A percentile compares a stretch with the other conserved stretches of the same genome.
Evolutionary conservation across 2,329 filamentous ascomycete species (phyloP).

Genomic region (Fusarium transvaalense): DNA sequence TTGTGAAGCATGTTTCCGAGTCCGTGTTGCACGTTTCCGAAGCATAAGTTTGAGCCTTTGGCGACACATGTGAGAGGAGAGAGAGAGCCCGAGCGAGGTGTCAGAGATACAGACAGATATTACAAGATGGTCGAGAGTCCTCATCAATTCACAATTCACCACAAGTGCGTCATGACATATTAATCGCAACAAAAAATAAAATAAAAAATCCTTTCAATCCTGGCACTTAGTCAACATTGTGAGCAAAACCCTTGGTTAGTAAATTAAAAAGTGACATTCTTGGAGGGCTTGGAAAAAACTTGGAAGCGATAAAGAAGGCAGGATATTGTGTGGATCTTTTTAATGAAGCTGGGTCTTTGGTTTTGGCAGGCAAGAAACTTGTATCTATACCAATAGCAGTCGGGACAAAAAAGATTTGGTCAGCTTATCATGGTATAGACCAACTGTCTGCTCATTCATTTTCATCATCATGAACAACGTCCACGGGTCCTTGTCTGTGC

Average conservation of each 20-base stretch:
- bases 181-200: neutral
- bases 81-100: neutral
- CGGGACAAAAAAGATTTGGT: neutral
- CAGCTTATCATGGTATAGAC: neutral
- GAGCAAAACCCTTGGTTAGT: neutral
- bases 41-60: constrained; percentile 4
- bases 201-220: neutral
- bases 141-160: neutral
- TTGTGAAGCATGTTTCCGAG: neutral
- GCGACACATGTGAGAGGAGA: constrained; percentile 1
- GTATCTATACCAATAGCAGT: neutral
- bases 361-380: neutral
- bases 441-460: neutral
- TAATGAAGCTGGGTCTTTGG: constrained; percentile 6
- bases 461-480: neutral
- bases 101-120: neutral
- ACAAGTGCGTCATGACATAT: neutral
- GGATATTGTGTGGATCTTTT: constrained; percentile 32
- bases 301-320: constrained; percentile 14
- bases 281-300: constrained; percentile 24
- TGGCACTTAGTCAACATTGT: too few relatives aligned
- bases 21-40: constrained; percentile 9
- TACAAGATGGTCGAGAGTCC: neutral
- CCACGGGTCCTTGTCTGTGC: too few relatives aligned
- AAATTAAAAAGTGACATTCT: constrained; percentile 1